These are phyloP conservation scores for Capsicum chinense DNA, from an alignment of 257 asterid genomes.

Conservation along the genomic window DNA sequence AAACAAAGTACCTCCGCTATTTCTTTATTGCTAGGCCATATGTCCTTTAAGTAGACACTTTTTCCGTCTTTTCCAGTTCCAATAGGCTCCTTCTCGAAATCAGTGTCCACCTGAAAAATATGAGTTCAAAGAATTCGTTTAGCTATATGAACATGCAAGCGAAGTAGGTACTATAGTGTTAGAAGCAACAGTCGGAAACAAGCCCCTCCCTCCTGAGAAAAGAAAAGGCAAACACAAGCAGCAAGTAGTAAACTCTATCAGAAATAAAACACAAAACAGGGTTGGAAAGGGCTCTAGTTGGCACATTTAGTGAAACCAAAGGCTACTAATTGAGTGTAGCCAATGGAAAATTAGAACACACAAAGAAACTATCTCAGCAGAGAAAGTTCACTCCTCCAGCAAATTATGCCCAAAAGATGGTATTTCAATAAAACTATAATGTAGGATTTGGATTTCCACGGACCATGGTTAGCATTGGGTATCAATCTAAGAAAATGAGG, in stretches of 20 bases:
- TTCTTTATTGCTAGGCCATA: conserved; percentile 92
- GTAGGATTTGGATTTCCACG: background rate
- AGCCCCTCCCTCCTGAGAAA: background rate
- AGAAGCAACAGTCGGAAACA: background rate
- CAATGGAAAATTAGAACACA: background rate
- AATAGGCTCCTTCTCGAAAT: conserved; percentile 87
- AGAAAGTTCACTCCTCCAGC: conserved; percentile 13
- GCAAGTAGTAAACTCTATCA: background rate
- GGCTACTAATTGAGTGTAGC: background rate
- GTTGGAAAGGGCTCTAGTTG: background rate
- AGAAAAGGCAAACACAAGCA: background rate
- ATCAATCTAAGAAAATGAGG: background rate
- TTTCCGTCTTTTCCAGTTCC: conserved; percentile 88
- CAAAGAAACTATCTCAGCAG: background rate
- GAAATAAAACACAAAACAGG: background rate
- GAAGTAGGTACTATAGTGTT: background rate
- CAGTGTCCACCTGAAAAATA: conserved; percentile 76
- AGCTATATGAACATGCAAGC: background rate
- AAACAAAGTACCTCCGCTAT: conserved; percentile 65
- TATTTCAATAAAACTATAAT: background rate
- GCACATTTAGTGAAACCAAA: background rate
- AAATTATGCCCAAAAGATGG: background rate
- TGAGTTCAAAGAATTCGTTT: background rate
- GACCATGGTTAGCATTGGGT: background rate
- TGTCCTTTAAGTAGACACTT: conserved; percentile 71